Evolutionary conservation across 306 rosid species (phyloP).

Genomic region (Albizia julibrissin): DNA sequence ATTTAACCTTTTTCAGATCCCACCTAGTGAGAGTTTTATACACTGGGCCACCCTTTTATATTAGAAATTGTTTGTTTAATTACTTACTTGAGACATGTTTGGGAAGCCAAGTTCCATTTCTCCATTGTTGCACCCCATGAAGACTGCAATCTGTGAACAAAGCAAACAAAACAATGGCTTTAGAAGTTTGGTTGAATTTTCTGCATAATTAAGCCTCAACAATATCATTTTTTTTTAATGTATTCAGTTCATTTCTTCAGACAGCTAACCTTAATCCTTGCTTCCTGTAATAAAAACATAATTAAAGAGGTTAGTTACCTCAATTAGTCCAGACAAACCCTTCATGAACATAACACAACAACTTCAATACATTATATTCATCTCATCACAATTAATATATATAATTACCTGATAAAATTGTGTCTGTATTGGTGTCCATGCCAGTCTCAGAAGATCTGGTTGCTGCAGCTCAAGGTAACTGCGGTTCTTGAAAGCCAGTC

Average conservation of each 20-base stretch:
- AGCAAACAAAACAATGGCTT: neutral
- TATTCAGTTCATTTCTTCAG: neutral
- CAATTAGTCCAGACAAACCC: neutral
- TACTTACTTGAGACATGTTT: constrained; percentile 65
- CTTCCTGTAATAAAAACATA: constrained; percentile 13
- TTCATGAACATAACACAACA: neutral
- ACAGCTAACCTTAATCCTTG: constrained; percentile 16
- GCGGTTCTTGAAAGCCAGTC: constrained; percentile 12
- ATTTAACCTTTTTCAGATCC: too few species aligned
- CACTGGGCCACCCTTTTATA: too few species aligned
- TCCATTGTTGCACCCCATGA: constrained; percentile 85
- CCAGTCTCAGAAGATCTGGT: constrained; percentile 3
- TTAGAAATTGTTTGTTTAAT: too few species aligned
- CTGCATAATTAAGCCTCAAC: neutral
- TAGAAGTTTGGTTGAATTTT: constrained; percentile 1
- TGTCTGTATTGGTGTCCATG: neutral
- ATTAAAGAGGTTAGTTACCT: neutral
- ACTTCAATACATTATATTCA: neutral
- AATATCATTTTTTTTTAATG: too few species aligned
- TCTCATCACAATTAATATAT: neutral
- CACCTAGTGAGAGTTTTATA: too few species aligned
- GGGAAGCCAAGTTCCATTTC: constrained; percentile 90
- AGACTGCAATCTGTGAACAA: constrained; percentile 42
- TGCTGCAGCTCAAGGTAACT: constrained; percentile 3
- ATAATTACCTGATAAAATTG: constrained; percentile 9